Conservation (phyloP, 805 yeast species). For the Yarrowia porcina region DNA sequence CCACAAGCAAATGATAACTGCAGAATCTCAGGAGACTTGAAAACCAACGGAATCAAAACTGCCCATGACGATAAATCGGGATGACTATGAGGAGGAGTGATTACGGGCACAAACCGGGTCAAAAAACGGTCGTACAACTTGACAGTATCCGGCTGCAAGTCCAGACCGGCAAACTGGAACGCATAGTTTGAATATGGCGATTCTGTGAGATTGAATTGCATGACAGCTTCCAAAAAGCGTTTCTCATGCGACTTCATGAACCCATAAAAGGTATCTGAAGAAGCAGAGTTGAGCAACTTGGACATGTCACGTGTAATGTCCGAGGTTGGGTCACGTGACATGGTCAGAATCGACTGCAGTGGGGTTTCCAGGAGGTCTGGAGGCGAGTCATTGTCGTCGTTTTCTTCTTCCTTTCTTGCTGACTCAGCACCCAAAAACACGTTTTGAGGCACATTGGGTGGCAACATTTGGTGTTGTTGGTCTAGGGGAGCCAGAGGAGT, state of each 20-base stretch:
- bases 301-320: neutral
- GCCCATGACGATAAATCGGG: conserved; percentile 20
- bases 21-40: conserved; percentile 18
- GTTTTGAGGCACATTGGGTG: neutral
- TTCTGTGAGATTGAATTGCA: conserved; percentile 10
- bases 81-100: conserved; percentile 11
- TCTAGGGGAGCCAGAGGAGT: no score
- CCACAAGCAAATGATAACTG: conserved; percentile 23
- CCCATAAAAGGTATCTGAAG: conserved; percentile 10
- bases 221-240: conserved; percentile 4
- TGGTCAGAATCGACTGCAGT: neutral
- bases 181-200: conserved; percentile 18
- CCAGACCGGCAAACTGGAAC: conserved; percentile 9
- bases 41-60: conserved; percentile 12
- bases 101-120: conserved; percentile 14
- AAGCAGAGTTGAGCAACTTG: conserved; percentile 1
- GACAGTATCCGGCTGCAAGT: conserved; percentile 4
- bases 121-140: conserved; percentile 5
- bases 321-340: neutral
- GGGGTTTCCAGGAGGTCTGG: neutral
- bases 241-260: conserved; percentile 3
- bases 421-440: neutral
- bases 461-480: neutral
- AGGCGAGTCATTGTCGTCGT: neutral
- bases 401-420: neutral